Evolutionary conservation across 352 stramenopile genomes (phyloP).

Genomic region (Pythium volutum): DNA sequence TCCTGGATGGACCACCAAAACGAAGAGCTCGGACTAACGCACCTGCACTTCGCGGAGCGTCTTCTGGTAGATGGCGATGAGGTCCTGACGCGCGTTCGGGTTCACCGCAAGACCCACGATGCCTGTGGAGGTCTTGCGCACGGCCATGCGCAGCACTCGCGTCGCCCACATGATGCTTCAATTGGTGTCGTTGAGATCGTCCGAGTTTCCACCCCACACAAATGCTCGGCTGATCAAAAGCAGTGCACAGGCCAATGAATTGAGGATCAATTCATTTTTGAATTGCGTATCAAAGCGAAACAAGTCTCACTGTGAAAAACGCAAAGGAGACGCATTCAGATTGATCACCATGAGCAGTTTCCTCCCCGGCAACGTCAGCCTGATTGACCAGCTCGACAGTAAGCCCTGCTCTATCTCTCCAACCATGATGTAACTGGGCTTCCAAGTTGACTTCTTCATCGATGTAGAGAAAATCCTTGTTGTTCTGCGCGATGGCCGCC

Average conservation of each 20-base stretch:
- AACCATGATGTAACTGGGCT: neutral
- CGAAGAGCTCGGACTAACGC: constrained; percentile 6
- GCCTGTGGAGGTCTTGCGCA: constrained; percentile 86
- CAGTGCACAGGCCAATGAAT: constrained; percentile 15
- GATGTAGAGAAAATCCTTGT: constrained; percentile 84
- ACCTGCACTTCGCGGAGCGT: constrained; percentile 82
- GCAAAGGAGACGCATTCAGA: no score
- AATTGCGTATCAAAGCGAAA: neutral
- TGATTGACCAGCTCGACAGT: constrained; percentile 86
- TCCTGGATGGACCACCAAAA: constrained; percentile 16
- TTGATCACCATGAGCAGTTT: constrained; percentile 56
- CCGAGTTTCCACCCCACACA: constrained; percentile 30
- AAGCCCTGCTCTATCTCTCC: constrained; percentile 11
- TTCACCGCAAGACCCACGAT: constrained; percentile 84
- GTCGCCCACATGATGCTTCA: constrained; percentile 66
- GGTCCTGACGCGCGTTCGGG: constrained; percentile 74
- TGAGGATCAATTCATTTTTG: constrained; percentile 1
- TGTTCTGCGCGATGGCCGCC: constrained; percentile 93
- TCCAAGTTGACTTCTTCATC: neutral
- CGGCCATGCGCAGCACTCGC: constrained; percentile 78
- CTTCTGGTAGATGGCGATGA: constrained; percentile 83
- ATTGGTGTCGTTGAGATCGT: constrained; percentile 14
- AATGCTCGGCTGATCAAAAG: constrained; percentile 9
- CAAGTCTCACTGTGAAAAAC: neutral
- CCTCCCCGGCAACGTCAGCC: constrained; percentile 78